A percentile compares a stretch with the other conserved stretches of the same genome.
phyloP scores from a whole-genome alignment of 192 early-diverging fungal species.

The Chytriomyces sp. region DNA sequence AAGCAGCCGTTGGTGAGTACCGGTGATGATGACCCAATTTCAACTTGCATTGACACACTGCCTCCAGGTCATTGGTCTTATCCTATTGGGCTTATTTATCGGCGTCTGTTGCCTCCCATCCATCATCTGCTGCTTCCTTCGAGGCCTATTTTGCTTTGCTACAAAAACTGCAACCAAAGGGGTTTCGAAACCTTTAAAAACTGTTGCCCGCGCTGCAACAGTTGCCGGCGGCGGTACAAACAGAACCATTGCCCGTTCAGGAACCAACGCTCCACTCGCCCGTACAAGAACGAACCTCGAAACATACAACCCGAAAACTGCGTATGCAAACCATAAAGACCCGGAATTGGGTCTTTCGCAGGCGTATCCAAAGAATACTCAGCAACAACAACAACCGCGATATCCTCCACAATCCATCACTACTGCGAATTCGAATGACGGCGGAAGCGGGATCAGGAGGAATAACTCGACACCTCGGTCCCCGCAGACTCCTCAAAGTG shows the following conservation, averaged over 20 bases:
- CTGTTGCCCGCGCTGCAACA: not conserved
- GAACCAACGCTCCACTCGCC: not conserved
- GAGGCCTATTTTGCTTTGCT: constrained; percentile 25
- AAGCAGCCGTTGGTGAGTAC: constrained; percentile 22
- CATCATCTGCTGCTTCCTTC: constrained; percentile 26
- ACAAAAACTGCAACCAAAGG: not conserved
- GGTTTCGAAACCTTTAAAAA: not conserved
- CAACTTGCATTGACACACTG: not conserved
- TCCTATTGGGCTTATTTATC: constrained; percentile 1
- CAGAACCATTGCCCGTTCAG: not conserved
- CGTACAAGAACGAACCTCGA: not conserved
- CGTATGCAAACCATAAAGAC: not conserved
- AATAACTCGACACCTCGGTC: not conserved
- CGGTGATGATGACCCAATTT: not conserved
- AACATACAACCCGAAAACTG: not conserved
- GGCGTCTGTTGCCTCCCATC: constrained; percentile 22
- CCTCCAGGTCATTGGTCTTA: constrained; percentile 26
- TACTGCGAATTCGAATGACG: not conserved
- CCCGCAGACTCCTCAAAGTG: not conserved
- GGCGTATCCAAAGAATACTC: no score
- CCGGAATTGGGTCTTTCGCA: not conserved
- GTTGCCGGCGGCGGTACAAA: not conserved
- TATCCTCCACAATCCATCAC: not conserved
- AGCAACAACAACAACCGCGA: not conserved
- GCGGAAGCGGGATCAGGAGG: not conserved